Evolutionary conservation across 225 moss, liverwort and hornwort species (phyloP).

Genomic region (Sphagnum tenellum): DNA sequence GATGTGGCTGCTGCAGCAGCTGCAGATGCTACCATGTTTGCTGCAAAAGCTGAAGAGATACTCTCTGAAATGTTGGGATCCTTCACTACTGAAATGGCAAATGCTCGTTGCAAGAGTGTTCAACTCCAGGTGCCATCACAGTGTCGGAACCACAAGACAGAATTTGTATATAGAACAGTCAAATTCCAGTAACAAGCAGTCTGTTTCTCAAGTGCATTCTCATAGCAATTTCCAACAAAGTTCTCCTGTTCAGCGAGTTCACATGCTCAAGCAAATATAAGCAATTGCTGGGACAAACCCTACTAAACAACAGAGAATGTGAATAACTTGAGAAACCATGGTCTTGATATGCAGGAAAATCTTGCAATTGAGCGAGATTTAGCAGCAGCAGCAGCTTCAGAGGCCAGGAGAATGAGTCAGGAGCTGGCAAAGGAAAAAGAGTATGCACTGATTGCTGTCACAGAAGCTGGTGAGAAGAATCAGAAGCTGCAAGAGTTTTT

Average conservation of each 20-base stretch:
- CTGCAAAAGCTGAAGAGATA: conserved; percentile 44
- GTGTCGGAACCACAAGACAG: too few relatives aligned
- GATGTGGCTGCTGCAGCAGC: conserved; percentile 40
- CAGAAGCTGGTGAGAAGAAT: conserved; percentile 14
- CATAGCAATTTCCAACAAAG: too few relatives aligned
- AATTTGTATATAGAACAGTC: too few relatives aligned
- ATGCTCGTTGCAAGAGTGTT: conserved; percentile 27
- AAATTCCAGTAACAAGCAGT: too few relatives aligned
- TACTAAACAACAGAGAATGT: too few relatives aligned
- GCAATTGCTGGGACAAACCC: too few relatives aligned
- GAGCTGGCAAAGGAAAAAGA: conserved; percentile 19
- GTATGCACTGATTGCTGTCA: conserved; percentile 13
- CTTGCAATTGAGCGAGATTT: conserved; percentile 40
- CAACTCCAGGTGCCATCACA: conserved; percentile 10
- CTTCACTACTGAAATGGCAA: conserved; percentile 41
- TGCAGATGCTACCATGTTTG: conserved; percentile 37
- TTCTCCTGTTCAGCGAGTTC: too few relatives aligned
- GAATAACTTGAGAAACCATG: not conserved
- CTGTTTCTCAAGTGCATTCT: too few relatives aligned
- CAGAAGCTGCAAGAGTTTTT: conserved; percentile 49
- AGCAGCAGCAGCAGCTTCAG: conserved; percentile 14
- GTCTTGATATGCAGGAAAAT: conserved; percentile 23
- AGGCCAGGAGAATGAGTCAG: conserved; percentile 12
- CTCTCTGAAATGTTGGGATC: conserved; percentile 36
- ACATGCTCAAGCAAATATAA: too few relatives aligned